Evolutionary conservation across 2,329 filamentous ascomycete genomes (phyloP), one percentile per base, ranked within the genome.

Genomic region (Bipolaris sorokiniana): DNA sequence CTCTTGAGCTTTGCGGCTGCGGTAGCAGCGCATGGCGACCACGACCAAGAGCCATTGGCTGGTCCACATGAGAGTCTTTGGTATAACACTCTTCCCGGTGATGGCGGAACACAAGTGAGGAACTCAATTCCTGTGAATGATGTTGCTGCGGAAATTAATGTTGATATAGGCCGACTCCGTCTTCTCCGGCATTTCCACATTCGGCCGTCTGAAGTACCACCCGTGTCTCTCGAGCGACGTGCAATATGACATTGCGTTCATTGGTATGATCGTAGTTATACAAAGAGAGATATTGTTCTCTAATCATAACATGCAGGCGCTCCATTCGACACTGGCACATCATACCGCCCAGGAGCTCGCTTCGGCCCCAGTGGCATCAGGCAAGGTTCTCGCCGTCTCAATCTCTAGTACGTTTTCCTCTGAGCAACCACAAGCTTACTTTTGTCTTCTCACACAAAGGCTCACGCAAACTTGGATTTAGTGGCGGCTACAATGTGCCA

Each of bases 121-220:
- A 61, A n/a, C 5, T 45, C 31, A 7, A 38, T 6, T 13, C 34
- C 4, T 16, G 3, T 13, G 38, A n/a, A 11, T 4, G 22, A 41
- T 7, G 3, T 31, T 15, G 15, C 20, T 26, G 22, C 28, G 51
- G 42, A 33, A 36, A 59, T 60, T 74, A 54, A 74, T 61, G 2
- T 40, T 22, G 45, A 3, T 34, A 38, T 59, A 93, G 89, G 91
- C 91, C 58, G 91, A 96, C 75, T 92, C 90, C 0, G 90, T 95
- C 56, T 96, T 95, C 78, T 94, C 90, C 1, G 91, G 91, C 26
- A 95, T 96, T 70, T 90, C 89, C 1, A 96, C 91, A 7, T 95
- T 95, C 72, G 91, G 90, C 10, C 87, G 90, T 48, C 79, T 95
- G 40, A 87, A 88, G 5, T 95, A 96, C 77, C 85, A 84, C 56